phyloP scores from a whole-genome alignment of 2,329 filamentous ascomycete species.

The Gaeumannomyces tritici region DNA sequence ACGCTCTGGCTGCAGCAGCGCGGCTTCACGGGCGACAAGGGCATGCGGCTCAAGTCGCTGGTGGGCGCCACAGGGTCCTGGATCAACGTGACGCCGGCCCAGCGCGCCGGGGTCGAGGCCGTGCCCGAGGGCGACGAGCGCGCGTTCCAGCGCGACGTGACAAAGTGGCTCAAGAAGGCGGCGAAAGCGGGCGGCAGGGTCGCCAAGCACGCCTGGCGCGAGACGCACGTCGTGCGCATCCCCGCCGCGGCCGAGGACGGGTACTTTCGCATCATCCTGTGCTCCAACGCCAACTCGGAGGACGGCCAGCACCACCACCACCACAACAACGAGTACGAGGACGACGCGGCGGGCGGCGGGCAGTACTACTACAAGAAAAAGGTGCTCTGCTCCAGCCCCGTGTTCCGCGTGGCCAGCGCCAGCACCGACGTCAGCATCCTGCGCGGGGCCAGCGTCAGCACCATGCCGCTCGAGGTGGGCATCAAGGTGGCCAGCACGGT shows the following conservation, averaged over 20 bases:
- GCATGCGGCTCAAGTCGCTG: constrained; percentile 56
- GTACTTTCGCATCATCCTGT: constrained; percentile 60
- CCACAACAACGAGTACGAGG: constrained; percentile 2
- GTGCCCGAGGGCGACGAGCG: constrained; percentile 50
- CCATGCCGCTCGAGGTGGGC: constrained; percentile 57
- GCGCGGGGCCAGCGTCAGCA: constrained; percentile 54
- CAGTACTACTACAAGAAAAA: constrained; percentile 33
- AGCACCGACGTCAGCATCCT: constrained; percentile 51
- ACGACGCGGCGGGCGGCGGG: constrained; percentile 5
- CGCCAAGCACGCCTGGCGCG: constrained; percentile 41
- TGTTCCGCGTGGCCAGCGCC: constrained; percentile 60
- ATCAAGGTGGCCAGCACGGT: constrained; percentile 45
- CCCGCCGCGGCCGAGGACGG: constrained; percentile 55
- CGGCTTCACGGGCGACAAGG: constrained; percentile 58
- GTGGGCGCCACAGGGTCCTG: constrained; percentile 49
- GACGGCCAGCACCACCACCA: constrained; percentile 8
- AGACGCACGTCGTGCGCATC: constrained; percentile 56
- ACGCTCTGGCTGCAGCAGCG: constrained; percentile 60
- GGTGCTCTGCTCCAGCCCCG: constrained; percentile 53
- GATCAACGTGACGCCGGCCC: constrained; percentile 57
- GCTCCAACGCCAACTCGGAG: constrained; percentile 26
- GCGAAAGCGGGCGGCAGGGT: constrained; percentile 30
- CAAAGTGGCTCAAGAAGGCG: constrained; percentile 50
- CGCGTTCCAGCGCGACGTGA: constrained; percentile 58
- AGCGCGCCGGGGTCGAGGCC: constrained; percentile 34